Percentiles rank a stretch among this genome's conserved stretches.
Conservation (phyloP, 2,329 filamentous ascomycete species). For the Exutisphaerella laricina region DNA sequence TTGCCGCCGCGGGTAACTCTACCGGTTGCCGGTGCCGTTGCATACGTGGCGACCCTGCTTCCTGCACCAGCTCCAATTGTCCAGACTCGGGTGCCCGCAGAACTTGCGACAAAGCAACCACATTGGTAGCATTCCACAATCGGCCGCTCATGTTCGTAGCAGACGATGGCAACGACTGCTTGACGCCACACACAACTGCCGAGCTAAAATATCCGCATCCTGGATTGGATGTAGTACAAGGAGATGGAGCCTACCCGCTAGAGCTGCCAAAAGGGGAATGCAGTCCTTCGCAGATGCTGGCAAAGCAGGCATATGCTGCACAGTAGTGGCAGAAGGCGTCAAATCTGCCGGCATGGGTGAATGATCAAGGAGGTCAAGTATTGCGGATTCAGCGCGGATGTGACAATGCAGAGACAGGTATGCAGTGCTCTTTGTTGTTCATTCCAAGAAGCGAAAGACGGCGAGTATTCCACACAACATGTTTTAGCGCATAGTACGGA, state of each 20-base stretch:
- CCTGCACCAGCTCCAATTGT: slow-evolving; percentile 3
- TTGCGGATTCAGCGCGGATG: no score
- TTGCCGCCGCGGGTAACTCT: slow-evolving; percentile 8
- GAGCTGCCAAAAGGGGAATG: slow-evolving; percentile 32
- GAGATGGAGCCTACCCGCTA: slow-evolving; percentile 43
- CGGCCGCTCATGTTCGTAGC: slow-evolving; percentile 41
- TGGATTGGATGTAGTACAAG: slow-evolving; percentile 40
- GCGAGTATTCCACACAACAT: no score
- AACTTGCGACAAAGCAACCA: neutral
- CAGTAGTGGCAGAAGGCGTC: no score
- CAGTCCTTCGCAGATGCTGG: slow-evolving; percentile 13
- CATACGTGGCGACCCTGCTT: neutral
- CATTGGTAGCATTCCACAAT: slow-evolving; percentile 33
- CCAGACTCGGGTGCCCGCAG: neutral
- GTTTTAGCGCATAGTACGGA: no score
- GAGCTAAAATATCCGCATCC: slow-evolving; percentile 43
- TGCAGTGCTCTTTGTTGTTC: no score
- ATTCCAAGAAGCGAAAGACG: no score
- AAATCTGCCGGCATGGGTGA: no score
- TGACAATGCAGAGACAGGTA: no score
- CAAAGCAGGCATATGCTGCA: slow-evolving; percentile 16
- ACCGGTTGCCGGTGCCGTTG: slow-evolving; percentile 24
- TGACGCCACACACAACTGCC: slow-evolving; percentile 32
- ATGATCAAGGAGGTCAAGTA: no score
- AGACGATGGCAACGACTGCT: slow-evolving; percentile 39